Base-by-base conservation (phyloP, 768 basidiomycete genomes). In the Kwoniella pini region DNA sequence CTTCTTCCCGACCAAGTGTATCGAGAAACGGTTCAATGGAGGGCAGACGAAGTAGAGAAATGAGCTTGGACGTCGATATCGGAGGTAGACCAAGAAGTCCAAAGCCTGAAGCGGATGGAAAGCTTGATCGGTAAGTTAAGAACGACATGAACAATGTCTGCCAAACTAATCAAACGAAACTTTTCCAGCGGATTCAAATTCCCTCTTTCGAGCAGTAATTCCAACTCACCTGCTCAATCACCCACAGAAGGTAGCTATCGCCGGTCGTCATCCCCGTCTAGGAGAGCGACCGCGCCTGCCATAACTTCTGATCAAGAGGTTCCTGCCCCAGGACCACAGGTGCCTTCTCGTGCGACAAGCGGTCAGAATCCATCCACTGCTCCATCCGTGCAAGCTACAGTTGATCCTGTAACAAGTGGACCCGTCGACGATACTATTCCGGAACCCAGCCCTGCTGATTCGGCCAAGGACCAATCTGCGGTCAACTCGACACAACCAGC, bases 31-130 rank as follows among this genome's bases (percentile, higher is more conserved):
- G 42, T 3, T 56, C 65, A 30, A 44, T 57, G 39, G 68, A 62
- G 30, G 55, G 56, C 30, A 39, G 54, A 27, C 15, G 54, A 38
- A 61, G 57, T 30, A 54, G 69, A 44, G 65, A 69, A 42, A 62
- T 55, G 48, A 71, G 62, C 57, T 51, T 60, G 0, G 54, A 60
- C 28, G 57, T 49, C 1, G 69, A 72, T 24, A 17, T 44, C 12
- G 22, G 33, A 36, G 33, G 42, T n/a, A 40, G 69, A 54, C 73
- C 75, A 22, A 75, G 64, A 42, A 76, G 72, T 64, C 77, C 77
- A 3, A 73, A 72, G 63, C 73, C 77, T 7, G 77, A 78, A 55
- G 72, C 72, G 26, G 70, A 70, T 46, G 77, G 77, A 4, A 78
- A 75, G 40, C 45, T 78, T 24, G 77, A 78, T 65, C 61, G 72